A percentile compares a stretch with the other conserved stretches of the same genome.
These are phyloP conservation scores for Parasitella parasitica DNA, from an alignment of 371 early-diverging fungal species.

Conservation along the genomic window DNA sequence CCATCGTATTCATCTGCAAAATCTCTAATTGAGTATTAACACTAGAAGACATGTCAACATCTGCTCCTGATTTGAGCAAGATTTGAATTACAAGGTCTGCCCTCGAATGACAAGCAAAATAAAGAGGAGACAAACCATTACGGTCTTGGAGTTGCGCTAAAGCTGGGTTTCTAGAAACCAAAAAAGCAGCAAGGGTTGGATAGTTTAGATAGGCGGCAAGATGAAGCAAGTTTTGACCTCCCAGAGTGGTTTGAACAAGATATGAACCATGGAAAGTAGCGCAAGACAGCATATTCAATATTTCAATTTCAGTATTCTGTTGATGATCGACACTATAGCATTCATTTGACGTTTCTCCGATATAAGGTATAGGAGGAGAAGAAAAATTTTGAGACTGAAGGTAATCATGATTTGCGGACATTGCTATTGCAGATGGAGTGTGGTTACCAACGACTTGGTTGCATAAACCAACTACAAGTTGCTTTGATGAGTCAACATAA, in stretches of 20 bases:
- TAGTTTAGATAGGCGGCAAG: constrained; percentile 10
- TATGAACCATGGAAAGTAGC: background rate
- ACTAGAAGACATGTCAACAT: background rate
- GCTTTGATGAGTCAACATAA: constrained; percentile 60
- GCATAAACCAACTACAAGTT: constrained; percentile 73
- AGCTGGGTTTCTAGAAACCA: background rate
- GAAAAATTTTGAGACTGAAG: background rate
- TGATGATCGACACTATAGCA: background rate
- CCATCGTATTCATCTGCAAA: background rate
- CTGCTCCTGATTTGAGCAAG: background rate
- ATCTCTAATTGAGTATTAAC: constrained; percentile 1
- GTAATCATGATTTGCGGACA: background rate
- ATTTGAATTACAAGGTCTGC: background rate
- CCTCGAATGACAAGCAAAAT: constrained; percentile 8
- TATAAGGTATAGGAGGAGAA: background rate
- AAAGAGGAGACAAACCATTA: constrained; percentile 22
- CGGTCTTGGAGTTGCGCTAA: constrained; percentile 10
- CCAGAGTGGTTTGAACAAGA: background rate
- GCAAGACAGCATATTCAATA: background rate
- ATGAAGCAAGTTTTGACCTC: constrained; percentile 23
- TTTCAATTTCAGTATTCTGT: background rate
- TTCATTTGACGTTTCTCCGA: background rate
- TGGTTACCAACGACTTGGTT: constrained; percentile 39
- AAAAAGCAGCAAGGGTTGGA: background rate
- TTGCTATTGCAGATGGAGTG: background rate